Percentiles rank a stretch among this genome's conserved stretches.
phyloP scores from a whole-genome alignment of 2,329 filamentous ascomycete species.

The Iodosphaeria phyllophila region DNA sequence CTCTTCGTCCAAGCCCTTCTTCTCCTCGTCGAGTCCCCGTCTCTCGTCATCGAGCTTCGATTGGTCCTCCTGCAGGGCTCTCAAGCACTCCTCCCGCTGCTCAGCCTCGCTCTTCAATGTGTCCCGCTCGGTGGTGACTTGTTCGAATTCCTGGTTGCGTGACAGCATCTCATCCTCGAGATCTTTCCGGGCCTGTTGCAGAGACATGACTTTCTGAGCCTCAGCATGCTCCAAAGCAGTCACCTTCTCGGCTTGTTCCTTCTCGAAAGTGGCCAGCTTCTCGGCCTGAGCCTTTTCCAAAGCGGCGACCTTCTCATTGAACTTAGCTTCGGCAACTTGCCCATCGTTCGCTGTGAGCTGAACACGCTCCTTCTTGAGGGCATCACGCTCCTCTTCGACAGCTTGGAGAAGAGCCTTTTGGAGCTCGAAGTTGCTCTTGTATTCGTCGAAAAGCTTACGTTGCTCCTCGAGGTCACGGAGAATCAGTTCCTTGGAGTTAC shows the following conservation, averaged over 20 bases:
- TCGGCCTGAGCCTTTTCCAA: constrained; percentile 9
- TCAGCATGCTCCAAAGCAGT: constrained; percentile 8
- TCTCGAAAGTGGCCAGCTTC: constrained; percentile 9
- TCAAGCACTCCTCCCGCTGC: constrained; percentile 6
- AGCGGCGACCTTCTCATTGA: constrained; percentile 8
- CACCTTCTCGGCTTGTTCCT: constrained; percentile 7
- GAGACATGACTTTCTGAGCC: constrained; percentile 8
- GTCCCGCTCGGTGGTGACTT: constrained; percentile 9
- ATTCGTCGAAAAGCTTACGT: constrained; percentile 15
- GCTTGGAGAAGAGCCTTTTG: constrained; percentile 11
- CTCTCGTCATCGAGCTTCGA: constrained; percentile 5
- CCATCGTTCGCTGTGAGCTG: no score
- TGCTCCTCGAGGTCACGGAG: constrained; percentile 16
- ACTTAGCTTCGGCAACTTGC: constrained; percentile 9
- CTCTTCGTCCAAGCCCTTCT: constrained; percentile 10
- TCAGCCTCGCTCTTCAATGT: constrained; percentile 5
- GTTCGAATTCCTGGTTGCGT: constrained; percentile 11
- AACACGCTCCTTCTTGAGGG: no score
- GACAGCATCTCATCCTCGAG: constrained; percentile 9
- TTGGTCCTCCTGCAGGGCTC: constrained; percentile 4
- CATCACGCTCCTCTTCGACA: constrained; percentile 16
- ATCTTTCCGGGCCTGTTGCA: constrained; percentile 7
- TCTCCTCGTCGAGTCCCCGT: constrained; percentile 5
- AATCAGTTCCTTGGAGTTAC: constrained; percentile 14
- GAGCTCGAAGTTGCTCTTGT: constrained; percentile 15